These are phyloP conservation scores for Hemerocallis citrina DNA, from an alignment of 106 monocot species.

Conservation along the genomic window DNA sequence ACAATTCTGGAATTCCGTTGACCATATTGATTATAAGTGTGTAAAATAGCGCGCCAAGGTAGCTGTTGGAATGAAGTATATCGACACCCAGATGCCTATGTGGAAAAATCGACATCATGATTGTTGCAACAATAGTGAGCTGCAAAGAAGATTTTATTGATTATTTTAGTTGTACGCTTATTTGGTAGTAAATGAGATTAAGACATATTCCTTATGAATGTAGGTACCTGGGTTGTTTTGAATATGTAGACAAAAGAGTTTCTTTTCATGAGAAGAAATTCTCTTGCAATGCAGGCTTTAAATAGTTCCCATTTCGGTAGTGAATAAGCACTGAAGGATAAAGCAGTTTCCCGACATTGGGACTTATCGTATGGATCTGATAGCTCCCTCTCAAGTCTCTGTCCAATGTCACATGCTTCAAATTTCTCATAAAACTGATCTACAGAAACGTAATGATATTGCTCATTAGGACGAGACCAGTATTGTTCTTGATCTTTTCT, in stretches of 20 bases:
- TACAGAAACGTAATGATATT: background rate
- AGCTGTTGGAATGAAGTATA: constrained; percentile 50
- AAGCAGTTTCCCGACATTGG: background rate
- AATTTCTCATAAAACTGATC: background rate
- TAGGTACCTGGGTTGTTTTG: constrained; percentile 16
- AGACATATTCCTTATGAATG: background rate
- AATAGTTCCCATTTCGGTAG: background rate
- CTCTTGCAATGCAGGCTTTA: constrained; percentile 19
- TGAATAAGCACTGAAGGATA: background rate
- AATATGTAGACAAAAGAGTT: constrained; percentile 26
- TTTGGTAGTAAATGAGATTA: too few species aligned
- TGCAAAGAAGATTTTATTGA: constrained; percentile 12
- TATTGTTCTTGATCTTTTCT: constrained; percentile 8
- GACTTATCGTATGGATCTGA: background rate
- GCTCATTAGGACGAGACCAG: background rate
- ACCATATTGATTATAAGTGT: constrained; percentile 36
- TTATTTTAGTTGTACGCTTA: background rate
- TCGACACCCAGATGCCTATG: constrained; percentile 43
- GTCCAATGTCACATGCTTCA: background rate
- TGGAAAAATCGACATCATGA: constrained; percentile 53
- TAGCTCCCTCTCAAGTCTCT: background rate
- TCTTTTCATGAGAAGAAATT: constrained; percentile 35
- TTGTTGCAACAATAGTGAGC: constrained; percentile 39
- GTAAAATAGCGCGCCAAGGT: constrained; percentile 56
- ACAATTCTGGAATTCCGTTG: constrained; percentile 64